A percentile compares a stretch with the other conserved stretches of the same genome.
Evolutionary conservation across 495 filamentous ascomycete species (phyloP).

Genomic region (Aspergillus campestris): DNA sequence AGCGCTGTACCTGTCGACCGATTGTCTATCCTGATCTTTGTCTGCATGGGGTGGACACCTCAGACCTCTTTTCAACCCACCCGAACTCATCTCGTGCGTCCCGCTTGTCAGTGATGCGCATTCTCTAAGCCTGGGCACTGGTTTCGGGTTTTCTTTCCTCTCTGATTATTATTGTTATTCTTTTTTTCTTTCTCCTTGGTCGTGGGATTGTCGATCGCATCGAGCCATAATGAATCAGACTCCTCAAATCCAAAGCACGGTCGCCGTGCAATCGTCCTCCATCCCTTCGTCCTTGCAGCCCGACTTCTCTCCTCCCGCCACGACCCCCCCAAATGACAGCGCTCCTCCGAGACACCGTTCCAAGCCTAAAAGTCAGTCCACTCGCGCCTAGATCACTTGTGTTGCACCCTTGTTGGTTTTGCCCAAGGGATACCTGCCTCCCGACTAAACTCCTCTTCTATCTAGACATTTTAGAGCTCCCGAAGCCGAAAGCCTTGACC

Average conservation of each 20-base stretch:
- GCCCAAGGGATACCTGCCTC: slow-evolving; percentile 3
- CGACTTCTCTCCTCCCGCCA: slow-evolving; percentile 21
- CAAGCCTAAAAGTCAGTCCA: slow-evolving; percentile 18
- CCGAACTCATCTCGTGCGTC: slow-evolving; percentile 18
- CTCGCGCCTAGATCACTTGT: neutral
- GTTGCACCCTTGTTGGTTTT: slow-evolving; percentile 2
- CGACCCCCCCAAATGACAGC: slow-evolving; percentile 11
- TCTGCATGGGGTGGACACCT: slow-evolving; percentile 8
- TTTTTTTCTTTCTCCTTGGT: neutral
- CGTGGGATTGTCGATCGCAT: neutral
- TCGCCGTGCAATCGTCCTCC: slow-evolving; percentile 13
- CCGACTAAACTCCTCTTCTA: slow-evolving; percentile 3
- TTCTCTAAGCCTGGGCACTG: neutral
- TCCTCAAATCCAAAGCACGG: slow-evolving; percentile 20
- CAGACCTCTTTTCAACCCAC: slow-evolving; percentile 8
- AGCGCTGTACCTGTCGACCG: slow-evolving; percentile 10
- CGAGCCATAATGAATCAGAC: slow-evolving; percentile 24
- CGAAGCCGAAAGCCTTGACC: slow-evolving; percentile 26
- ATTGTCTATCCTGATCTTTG: slow-evolving; percentile 1
- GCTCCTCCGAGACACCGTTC: slow-evolving; percentile 13
- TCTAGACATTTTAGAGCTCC: slow-evolving; percentile 19
- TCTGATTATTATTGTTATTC: neutral
- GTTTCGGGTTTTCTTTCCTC: too few species aligned
- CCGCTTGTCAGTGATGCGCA: slow-evolving; percentile 23
- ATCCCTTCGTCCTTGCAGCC: slow-evolving; percentile 18